phyloP scores from a whole-genome alignment of 1,139 yeast species.

The Geotrichum fermentans region DNA sequence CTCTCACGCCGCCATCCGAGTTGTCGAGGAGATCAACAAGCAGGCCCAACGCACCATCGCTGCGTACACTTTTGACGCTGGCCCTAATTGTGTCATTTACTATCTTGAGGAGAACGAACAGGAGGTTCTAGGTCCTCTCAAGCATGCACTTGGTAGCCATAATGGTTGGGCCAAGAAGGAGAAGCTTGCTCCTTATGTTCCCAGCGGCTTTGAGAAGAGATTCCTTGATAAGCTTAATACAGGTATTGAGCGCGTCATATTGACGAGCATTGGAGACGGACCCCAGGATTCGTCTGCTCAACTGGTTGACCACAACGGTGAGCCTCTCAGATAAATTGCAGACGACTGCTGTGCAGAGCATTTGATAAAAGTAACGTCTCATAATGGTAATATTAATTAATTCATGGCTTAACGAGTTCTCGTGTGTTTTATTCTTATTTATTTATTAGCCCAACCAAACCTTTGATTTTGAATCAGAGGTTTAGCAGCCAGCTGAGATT shows the following conservation, averaged over 20 bases:
- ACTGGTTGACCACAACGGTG: slow-evolving; percentile 16
- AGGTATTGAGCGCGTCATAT: slow-evolving; percentile 76
- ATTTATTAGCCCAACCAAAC: no score
- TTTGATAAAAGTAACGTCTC: no score
- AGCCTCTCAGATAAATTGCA: slow-evolving; percentile 13
- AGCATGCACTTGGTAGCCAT: slow-evolving; percentile 47
- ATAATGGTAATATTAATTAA: not conserved
- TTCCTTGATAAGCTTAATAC: slow-evolving; percentile 52
- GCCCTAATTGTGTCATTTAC: slow-evolving; percentile 96
- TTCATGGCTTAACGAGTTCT: no score
- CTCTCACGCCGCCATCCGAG: slow-evolving; percentile 79
- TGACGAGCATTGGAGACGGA: slow-evolving; percentile 84
- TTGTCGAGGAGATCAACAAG: slow-evolving; percentile 73
- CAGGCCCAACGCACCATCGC: slow-evolving; percentile 60
- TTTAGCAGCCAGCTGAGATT: no score
- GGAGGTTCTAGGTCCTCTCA: slow-evolving; percentile 45
- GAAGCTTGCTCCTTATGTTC: slow-evolving; percentile 39
- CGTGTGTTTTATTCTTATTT: no score
- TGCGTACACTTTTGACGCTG: slow-evolving; percentile 97
- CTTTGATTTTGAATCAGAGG: no score
- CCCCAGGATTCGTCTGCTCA: slow-evolving; percentile 41
- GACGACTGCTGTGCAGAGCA: not conserved
- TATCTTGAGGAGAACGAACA: slow-evolving; percentile 70
- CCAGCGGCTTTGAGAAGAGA: slow-evolving; percentile 36
- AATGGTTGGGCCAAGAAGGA: slow-evolving; percentile 62